Evolutionary conservation across 139 green algal species (phyloP).

Genomic region (Nannochloris sp.): DNA sequence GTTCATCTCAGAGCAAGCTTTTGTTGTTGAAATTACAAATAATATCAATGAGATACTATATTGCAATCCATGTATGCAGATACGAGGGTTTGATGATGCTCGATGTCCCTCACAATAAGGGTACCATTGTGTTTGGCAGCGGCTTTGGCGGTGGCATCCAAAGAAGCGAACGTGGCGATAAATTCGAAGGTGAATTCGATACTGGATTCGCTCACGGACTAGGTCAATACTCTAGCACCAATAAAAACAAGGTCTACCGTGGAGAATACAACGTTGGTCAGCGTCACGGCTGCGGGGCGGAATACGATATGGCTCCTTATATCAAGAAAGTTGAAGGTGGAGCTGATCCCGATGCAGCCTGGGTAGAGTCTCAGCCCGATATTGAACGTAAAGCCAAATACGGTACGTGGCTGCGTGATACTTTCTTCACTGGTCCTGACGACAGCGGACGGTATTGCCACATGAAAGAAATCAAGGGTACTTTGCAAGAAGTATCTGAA

Average conservation of each 20-base stretch:
- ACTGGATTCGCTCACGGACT: slow-evolving; percentile 77
- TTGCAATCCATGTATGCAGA: slow-evolving; percentile 46
- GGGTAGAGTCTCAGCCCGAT: slow-evolving; percentile 33
- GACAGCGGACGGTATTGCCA: slow-evolving; percentile 33
- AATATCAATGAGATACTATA: no score
- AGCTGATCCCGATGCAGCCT: slow-evolving; percentile 38
- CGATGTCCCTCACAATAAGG: slow-evolving; percentile 71
- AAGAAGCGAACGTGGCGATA: slow-evolving; percentile 49
- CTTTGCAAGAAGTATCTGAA: slow-evolving; percentile 61
- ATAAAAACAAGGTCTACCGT: slow-evolving; percentile 56
- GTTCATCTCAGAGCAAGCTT: not conserved
- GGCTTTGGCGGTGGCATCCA: slow-evolving; percentile 69
- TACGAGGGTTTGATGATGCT: slow-evolving; percentile 78
- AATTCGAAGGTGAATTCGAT: slow-evolving; percentile 85
- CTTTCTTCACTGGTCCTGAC: slow-evolving; percentile 38
- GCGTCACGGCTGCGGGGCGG: slow-evolving; percentile 60
- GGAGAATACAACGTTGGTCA: slow-evolving; percentile 74
- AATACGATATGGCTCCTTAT: slow-evolving; percentile 61
- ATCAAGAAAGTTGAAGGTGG: slow-evolving; percentile 54
- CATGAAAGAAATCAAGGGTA: slow-evolving; percentile 59
- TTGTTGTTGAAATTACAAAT: not conserved
- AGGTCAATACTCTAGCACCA: slow-evolving; percentile 58
- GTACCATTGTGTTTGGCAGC: slow-evolving; percentile 75
- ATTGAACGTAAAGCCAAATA: slow-evolving; percentile 33
- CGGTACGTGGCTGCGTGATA: slow-evolving; percentile 52